Percentiles rank a stretch among this genome's conserved stretches.
Conservation (phyloP, 2,329 filamentous ascomycete genomes). For the Fusarium xylarioides region DNA sequence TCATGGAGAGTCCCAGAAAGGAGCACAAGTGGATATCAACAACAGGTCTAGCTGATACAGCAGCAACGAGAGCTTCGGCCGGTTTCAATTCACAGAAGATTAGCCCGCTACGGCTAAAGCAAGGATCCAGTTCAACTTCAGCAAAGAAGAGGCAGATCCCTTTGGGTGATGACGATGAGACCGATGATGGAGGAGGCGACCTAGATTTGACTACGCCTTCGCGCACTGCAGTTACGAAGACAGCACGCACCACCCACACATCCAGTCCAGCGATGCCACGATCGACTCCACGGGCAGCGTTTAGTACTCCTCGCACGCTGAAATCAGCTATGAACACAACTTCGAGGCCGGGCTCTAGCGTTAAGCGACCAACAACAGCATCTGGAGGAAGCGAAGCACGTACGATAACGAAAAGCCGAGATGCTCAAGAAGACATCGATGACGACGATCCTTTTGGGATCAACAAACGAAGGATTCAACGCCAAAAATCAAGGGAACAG, state of each 20-base stretch:
- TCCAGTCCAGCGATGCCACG: conserved; percentile 19
- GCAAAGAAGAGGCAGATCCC: conserved; percentile 25
- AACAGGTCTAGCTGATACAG: conserved; percentile 27
- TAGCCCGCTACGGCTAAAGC: conserved; percentile 20
- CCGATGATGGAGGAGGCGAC: conserved; percentile 23
- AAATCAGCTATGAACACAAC: conserved; percentile 8
- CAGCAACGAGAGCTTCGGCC: conserved; percentile 42
- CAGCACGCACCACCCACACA: neutral
- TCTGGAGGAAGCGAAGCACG: neutral
- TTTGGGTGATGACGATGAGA: conserved; percentile 27
- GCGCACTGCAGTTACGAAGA: conserved; percentile 3
- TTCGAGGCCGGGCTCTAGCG: neutral
- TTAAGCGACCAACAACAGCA: conserved; percentile 9
- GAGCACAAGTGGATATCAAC: conserved; percentile 43
- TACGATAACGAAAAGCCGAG: neutral
- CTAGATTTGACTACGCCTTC: conserved; percentile 31
- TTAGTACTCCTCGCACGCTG: conserved; percentile 22
- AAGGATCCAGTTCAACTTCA: neutral
- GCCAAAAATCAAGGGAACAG: conserved; percentile 46
- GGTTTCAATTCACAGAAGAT: conserved; percentile 37
- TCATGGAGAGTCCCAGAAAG: conserved; percentile 55
- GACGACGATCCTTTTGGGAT: conserved; percentile 50
- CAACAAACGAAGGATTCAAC: conserved; percentile 42
- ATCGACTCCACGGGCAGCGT: conserved; percentile 14
- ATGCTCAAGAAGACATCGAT: conserved; percentile 36